These are phyloP conservation scores for Spirogloea muscicola DNA, from an alignment of 139 green algal species.

Conservation along the genomic window DNA sequence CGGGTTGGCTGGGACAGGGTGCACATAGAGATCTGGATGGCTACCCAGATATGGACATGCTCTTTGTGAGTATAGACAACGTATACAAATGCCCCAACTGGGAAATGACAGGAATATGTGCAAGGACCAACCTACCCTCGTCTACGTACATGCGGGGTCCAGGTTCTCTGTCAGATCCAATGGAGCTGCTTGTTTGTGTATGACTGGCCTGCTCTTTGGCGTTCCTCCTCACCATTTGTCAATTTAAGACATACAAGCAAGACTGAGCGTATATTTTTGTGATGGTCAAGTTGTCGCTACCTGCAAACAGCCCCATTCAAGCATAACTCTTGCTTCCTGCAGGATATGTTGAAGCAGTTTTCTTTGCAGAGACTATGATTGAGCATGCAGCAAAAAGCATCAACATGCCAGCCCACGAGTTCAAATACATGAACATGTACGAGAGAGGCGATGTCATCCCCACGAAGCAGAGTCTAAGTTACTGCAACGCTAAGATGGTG, in stretches of 20 bases:
- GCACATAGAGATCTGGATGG: constrained; percentile 11
- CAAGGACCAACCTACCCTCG: constrained; percentile 26
- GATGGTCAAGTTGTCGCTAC: too few relatives aligned
- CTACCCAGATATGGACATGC: background rate
- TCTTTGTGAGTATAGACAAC: constrained; percentile 30
- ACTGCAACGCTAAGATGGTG: constrained; percentile 20
- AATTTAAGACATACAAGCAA: too few relatives aligned
- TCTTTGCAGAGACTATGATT: constrained; percentile 35
- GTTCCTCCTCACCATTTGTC: too few relatives aligned
- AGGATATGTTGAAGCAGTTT: constrained; percentile 27
- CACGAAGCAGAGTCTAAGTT: constrained; percentile 1
- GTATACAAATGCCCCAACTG: constrained; percentile 30
- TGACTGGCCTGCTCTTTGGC: too few relatives aligned
- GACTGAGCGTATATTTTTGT: too few relatives aligned
- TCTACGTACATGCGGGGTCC: constrained; percentile 33
- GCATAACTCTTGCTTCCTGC: too few relatives aligned
- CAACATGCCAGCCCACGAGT: constrained; percentile 11
- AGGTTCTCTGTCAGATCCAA: too few relatives aligned
- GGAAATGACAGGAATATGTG: constrained; percentile 4
- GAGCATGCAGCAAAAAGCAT: constrained; percentile 32
- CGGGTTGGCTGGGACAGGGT: constrained; percentile 1
- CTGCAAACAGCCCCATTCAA: too few relatives aligned
- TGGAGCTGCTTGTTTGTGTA: too few relatives aligned
- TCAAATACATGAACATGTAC: constrained; percentile 34
- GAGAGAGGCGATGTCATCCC: constrained; percentile 12